These are phyloP conservation scores for Hibiscus mutabilis DNA, from an alignment of 345 rosid genomes.

Conservation along the genomic window DNA sequence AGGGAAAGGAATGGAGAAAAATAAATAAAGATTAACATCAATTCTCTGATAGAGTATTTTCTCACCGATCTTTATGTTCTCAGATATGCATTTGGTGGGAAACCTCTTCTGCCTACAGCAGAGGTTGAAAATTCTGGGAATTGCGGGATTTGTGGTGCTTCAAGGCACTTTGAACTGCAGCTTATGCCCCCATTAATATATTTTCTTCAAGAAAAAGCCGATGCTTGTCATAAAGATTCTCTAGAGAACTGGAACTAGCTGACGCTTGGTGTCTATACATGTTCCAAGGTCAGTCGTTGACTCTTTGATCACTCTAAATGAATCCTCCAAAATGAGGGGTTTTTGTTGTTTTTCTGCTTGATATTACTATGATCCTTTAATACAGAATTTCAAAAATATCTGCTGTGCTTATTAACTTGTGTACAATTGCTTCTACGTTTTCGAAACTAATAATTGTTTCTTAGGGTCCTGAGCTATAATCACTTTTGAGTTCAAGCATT, in stretches of 20 bases:
- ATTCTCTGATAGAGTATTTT: neutral
- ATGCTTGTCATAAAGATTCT: conserved; percentile 32
- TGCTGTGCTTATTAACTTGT: neutral
- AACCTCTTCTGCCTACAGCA: conserved; percentile 50
- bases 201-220: conserved; percentile 64
- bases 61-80: neutral
- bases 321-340: too few species aligned
- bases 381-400: too few species aligned
- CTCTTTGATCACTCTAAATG: neutral
- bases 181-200: conserved; percentile 76
- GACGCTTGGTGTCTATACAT: conserved; percentile 69
- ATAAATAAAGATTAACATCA: neutral
- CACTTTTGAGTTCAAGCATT: neutral
- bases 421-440: neutral
- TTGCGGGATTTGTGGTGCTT: conserved; percentile 51
- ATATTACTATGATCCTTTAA: too few species aligned
- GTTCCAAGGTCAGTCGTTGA: conserved; percentile 47
- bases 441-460: too few species aligned
- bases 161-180: conserved; percentile 79
- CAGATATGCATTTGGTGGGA: conserved; percentile 72
- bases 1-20: too few species aligned
- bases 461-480: too few species aligned
- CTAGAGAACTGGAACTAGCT: conserved; percentile 86
- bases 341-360: too few species aligned
- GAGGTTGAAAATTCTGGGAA: conserved; percentile 38